phyloP scores from a whole-genome alignment of 2,329 filamentous ascomycete species.

The Ophidiomyces ophidiicola region DNA sequence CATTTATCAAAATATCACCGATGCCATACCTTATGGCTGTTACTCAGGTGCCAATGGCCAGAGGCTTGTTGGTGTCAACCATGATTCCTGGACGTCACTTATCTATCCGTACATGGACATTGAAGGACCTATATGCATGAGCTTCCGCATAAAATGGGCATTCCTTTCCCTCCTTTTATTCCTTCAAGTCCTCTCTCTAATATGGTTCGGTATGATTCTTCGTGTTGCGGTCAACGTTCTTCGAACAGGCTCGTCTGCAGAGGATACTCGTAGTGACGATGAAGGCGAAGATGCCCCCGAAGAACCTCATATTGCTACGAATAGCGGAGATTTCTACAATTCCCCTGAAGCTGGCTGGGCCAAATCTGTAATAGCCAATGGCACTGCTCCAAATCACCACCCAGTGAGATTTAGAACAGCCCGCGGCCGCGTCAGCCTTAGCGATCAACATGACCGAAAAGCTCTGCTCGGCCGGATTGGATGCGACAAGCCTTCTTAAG shows the following conservation, averaged over 20 bases:
- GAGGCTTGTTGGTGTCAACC: constrained; percentile 23
- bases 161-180: constrained; percentile 68
- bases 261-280: constrained; percentile 79
- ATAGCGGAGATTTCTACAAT: constrained; percentile 20
- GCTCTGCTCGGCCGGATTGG: constrained; percentile 25
- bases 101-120: constrained; percentile 61
- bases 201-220: constrained; percentile 85
- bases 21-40: constrained; percentile 55
- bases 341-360: constrained; percentile 23
- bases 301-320: constrained; percentile 10
- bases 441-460: constrained; percentile 31
- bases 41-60: constrained; percentile 42
- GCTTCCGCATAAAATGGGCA: constrained; percentile 56
- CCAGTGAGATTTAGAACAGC: constrained; percentile 22
- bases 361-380: constrained; percentile 21
- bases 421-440: constrained; percentile 29
- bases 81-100: constrained; percentile 47
- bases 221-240: constrained; percentile 71
- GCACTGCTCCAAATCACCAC: constrained; percentile 19
- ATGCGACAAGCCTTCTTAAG: constrained; percentile 22
- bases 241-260: constrained; percentile 56
- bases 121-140: constrained; percentile 68
- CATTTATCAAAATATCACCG: constrained; percentile 54
- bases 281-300: constrained; percentile 52
- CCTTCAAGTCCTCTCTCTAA: constrained; percentile 65